A percentile compares a stretch with the other conserved stretches of the same genome.
Evolutionary conservation across 202 grass and related monocot genomes (phyloP).

Genomic region (Setaria viridis): DNA sequence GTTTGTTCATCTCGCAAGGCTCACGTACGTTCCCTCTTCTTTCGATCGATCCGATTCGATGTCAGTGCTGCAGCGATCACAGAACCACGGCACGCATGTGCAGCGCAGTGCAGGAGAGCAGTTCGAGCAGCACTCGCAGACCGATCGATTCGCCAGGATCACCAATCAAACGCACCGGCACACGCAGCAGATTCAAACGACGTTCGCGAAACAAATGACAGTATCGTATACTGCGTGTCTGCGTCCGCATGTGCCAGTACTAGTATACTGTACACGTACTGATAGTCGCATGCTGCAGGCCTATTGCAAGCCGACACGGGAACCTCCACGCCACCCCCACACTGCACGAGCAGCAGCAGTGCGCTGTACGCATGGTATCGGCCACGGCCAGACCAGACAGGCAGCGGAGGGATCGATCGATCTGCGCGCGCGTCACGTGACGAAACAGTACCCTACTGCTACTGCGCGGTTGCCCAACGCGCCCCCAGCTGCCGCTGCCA

Average conservation of each 20-base stretch:
- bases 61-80: neutral
- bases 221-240: neutral
- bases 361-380: conserved; percentile 9
- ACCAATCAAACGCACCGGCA: neutral
- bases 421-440: conserved; percentile 18
- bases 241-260: neutral
- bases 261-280: neutral
- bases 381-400: neutral
- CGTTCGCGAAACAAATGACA: neutral
- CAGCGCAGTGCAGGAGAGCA: neutral
- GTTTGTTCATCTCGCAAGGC: neutral
- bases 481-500: neutral
- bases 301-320: neutral
- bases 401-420: neutral
- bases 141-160: neutral
- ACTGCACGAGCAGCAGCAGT: neutral
- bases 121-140: neutral
- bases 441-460: conserved; percentile 23
- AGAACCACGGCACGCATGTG: neutral
- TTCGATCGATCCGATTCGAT: neutral
- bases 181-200: neutral
- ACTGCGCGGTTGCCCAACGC: too few species aligned
- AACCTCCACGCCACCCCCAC: neutral
- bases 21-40: too few species aligned
- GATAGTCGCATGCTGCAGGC: neutral